Evolutionary conservation across 2,329 filamentous ascomycete species (phyloP), one percentile per base, ranked within the genome.

Genomic region (Macrophomina phaseolina): DNA sequence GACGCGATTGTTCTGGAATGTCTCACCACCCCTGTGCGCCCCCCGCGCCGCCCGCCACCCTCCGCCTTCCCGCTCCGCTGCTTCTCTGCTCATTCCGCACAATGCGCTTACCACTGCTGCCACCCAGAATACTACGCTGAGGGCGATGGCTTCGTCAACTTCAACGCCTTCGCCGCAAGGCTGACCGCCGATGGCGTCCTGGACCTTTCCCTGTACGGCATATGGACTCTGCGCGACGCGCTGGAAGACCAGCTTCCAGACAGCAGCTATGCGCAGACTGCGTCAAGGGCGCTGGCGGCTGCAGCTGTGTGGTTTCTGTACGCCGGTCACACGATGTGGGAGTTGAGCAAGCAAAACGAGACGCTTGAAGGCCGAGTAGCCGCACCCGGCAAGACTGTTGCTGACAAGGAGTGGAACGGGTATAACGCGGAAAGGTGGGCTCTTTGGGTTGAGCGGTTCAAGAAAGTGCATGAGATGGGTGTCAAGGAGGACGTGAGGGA

Each of bases 121-220:
- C 2, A 38, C 6, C 6, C 6, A 38, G 36, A 38, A 38, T 38
- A 38, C 36, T 7, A 38, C 36, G 36, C 36, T 1, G 36, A 38
- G 36, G 36, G 11, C 36, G 11, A 38, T 38, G 36, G 36, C 1
- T 38, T 38, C 36, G 36, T 38, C 36, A 38, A 38, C 4, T 12
- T 38, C 36, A 63, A 63, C 49, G 60, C 60, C 12, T 63, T 63
- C n/a, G 60, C 60, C 14, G 60, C 60, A 6, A 32, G 38, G 18
- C 42, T 63, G 14, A 63, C 60, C 5, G 23, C 60, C 3, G 30
- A 28, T 7, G 28, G 11, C 23, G 49, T 49, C 11, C 9, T 12
- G 9, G 62, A 65, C 5, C n/a, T 65, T 16, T 65, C 62, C 7
- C 34, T 65, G 4, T 65, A 65, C 14, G 62, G 38, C 18, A 12